Percentiles rank a stretch among this genome's conserved stretches.
Evolutionary conservation across 2,329 filamentous ascomycete genomes (phyloP).

Genomic region (Rhinocladiella mackenziei): DNA sequence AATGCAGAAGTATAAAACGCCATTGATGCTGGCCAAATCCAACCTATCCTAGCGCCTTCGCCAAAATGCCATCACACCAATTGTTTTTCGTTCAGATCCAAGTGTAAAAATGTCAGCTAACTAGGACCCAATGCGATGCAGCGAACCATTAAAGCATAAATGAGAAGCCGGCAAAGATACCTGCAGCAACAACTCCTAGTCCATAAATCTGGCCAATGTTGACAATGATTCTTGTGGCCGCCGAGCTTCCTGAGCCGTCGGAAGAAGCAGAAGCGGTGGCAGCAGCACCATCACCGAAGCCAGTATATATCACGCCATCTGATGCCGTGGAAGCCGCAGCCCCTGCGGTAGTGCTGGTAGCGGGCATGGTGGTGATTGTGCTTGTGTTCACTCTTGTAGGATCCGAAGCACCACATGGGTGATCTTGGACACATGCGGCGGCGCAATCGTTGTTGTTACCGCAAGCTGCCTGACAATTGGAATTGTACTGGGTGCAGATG

Average conservation of each 20-base stretch:
- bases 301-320: constrained; percentile 42
- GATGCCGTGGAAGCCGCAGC: constrained; percentile 32
- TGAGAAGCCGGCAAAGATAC: constrained; percentile 57
- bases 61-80: constrained; percentile 11
- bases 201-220: constrained; percentile 56
- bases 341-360: constrained; percentile 35
- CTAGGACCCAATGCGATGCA: constrained; percentile 1
- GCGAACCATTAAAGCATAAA: constrained; percentile 45
- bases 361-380: constrained; percentile 37
- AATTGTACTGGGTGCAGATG: constrained; percentile 56
- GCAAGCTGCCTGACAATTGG: constrained; percentile 53
- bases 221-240: constrained; percentile 41
- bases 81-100: constrained; percentile 7
- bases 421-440: constrained; percentile 48
- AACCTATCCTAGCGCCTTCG: constrained; percentile 14
- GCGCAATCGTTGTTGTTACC: constrained; percentile 48
- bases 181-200: constrained; percentile 51
- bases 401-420: constrained; percentile 60
- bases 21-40: background rate
- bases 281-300: constrained; percentile 40
- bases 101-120: too few species aligned
- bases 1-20: too few species aligned
- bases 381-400: constrained; percentile 54
- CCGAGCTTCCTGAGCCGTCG: constrained; percentile 26
- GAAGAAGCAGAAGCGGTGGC: constrained; percentile 27